Evolutionary conservation across 352 stramenopile genomes (phyloP).

Genomic region (Globisporangium carolinianum): DNA sequence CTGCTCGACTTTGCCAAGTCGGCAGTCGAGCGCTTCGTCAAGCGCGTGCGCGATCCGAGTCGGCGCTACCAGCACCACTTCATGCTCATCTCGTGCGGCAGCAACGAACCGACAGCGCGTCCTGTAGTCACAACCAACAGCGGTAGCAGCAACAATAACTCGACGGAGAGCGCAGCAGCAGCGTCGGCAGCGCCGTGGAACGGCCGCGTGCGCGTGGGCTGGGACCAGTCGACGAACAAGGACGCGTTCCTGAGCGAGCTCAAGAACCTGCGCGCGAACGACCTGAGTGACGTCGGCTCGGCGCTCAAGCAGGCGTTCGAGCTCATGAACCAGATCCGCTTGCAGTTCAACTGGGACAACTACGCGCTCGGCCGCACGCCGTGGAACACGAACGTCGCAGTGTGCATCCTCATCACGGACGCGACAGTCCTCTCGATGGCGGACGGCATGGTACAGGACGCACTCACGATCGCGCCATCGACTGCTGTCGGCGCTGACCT

Average conservation of each 20-base stretch:
- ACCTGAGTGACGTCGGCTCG: constrained; percentile 71
- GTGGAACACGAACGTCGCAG: constrained; percentile 81
- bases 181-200: constrained; percentile 24
- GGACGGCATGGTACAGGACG: constrained; percentile 68
- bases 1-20: constrained; percentile 87
- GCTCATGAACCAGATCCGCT: constrained; percentile 86
- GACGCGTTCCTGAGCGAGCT: constrained; percentile 74
- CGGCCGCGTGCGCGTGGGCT: constrained; percentile 73
- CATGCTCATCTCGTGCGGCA: constrained; percentile 78
- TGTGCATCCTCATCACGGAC: constrained; percentile 79
- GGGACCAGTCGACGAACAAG: constrained; percentile 84
- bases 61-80: constrained; percentile 86
- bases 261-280: constrained; percentile 75
- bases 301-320: constrained; percentile 78
- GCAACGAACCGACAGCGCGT: constrained; percentile 22
- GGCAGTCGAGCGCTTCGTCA: constrained; percentile 83
- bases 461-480: constrained; percentile 66
- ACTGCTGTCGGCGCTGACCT: constrained; percentile 64
- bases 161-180: neutral
- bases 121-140: neutral
- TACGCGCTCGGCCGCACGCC: constrained; percentile 71
- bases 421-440: constrained; percentile 57
- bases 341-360: constrained; percentile 87
- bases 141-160: neutral
- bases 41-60: constrained; percentile 75